Percentiles rank a stretch among this genome's conserved stretches.
Evolutionary conservation across 1,139 yeast genomes (phyloP).

Genomic region (Neolecta irregularis): DNA sequence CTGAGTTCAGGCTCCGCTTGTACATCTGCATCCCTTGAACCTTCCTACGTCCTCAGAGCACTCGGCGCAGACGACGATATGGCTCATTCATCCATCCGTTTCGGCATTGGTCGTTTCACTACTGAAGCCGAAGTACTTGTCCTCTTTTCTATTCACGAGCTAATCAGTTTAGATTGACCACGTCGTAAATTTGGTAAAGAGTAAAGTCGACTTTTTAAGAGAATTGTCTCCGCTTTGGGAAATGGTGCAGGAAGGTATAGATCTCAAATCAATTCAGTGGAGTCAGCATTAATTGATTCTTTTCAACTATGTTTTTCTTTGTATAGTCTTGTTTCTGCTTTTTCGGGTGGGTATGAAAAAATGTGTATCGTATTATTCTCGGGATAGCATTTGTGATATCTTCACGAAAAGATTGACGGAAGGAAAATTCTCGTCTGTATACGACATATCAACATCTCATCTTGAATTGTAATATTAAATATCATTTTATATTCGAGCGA

Average conservation of each 20-base stretch:
- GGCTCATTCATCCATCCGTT: constrained; percentile 92
- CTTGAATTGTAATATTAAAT: no score
- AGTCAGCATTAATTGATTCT: constrained; percentile 87
- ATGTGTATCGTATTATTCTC: no score
- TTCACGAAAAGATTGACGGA: no score
- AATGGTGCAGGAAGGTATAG: constrained; percentile 98
- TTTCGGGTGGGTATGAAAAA: no score
- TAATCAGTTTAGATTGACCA: no score
- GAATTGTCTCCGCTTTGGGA: constrained; percentile 96
- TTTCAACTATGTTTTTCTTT: no score
- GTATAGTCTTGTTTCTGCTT: no score
- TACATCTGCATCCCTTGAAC: constrained; percentile 95
- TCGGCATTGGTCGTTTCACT: constrained; percentile 93
- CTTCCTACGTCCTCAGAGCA: constrained; percentile 90
- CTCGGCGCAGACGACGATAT: constrained; percentile 84
- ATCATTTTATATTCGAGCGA: no score
- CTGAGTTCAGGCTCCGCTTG: constrained; percentile 97
- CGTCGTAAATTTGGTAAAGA: constrained; percentile 72
- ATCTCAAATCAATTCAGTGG: constrained; percentile 88
- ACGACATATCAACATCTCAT: no score
- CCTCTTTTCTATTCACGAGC: no score
- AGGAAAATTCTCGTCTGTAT: no score
- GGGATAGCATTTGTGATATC: no score
- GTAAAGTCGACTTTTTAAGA: constrained; percentile 80
- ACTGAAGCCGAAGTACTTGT: constrained; percentile 93